phyloP scores from a whole-genome alignment of 345 rosid species.

The Salix viminalis region DNA sequence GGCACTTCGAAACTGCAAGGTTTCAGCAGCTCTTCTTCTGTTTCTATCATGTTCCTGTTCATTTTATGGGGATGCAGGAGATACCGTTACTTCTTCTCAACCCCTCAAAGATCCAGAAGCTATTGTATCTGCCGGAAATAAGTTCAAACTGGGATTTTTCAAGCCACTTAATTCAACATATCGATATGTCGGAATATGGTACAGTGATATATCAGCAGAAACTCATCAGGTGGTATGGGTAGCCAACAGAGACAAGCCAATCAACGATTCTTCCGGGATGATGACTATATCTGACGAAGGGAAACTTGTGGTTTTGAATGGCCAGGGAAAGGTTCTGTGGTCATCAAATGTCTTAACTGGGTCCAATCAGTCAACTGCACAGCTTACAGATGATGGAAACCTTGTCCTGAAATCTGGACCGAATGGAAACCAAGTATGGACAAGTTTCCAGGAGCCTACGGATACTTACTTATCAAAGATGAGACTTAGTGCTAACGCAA shows the following conservation, averaged over 20 bases:
- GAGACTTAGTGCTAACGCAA: constrained; percentile 23
- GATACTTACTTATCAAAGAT: constrained; percentile 28
- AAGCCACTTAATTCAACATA: not conserved
- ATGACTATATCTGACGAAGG: constrained; percentile 21
- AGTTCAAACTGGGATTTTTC: not conserved
- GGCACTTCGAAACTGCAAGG: not conserved
- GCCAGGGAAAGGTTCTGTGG: no score
- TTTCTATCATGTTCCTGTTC: not conserved
- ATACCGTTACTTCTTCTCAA: not conserved
- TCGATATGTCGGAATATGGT: constrained; percentile 11
- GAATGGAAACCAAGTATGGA: no score
- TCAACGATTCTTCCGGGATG: constrained; percentile 30
- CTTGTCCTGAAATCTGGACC: not conserved
- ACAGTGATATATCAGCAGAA: not conserved
- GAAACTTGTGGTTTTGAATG: no score
- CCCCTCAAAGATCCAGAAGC: constrained; percentile 5
- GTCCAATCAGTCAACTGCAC: no score
- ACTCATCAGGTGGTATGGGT: constrained; percentile 1
- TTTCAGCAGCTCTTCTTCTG: not conserved
- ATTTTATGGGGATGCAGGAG: not conserved
- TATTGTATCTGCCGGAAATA: not conserved
- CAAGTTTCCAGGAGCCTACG: constrained; percentile 24
- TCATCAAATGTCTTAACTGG: no score
- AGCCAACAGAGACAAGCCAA: constrained; percentile 11
- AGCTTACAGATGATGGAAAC: constrained; percentile 14